Conservation (phyloP, 2,329 filamentous ascomycete genomes). For the Aspergillus sp. region DNA sequence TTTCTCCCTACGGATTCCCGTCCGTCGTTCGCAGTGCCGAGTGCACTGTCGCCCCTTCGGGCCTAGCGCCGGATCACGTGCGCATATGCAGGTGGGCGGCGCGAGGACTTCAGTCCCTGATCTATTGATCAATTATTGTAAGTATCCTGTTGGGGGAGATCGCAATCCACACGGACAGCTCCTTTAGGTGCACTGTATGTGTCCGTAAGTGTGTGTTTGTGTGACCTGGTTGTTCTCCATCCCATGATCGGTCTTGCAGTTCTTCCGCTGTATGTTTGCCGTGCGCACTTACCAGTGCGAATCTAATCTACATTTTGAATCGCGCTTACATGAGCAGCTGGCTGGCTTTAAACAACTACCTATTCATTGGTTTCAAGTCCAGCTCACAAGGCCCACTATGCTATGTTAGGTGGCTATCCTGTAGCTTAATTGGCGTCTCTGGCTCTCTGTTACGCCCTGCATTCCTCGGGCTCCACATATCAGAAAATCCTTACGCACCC, state of each 20-base stretch:
- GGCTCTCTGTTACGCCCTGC: background rate
- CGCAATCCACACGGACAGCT: background rate
- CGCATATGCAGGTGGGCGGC: background rate
- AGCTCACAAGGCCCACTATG: background rate
- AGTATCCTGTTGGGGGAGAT: background rate
- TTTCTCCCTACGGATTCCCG: slow-evolving; percentile 19
- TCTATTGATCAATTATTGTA: slow-evolving; percentile 2
- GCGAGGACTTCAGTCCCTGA: background rate
- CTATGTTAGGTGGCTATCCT: background rate
- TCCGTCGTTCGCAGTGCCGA: slow-evolving; percentile 23
- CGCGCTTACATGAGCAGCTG: background rate
- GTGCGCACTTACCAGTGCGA: background rate
- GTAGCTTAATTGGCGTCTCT: background rate
- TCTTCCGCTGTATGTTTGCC: background rate
- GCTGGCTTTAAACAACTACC: background rate
- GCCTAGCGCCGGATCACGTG: slow-evolving; percentile 25
- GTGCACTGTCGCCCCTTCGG: slow-evolving; percentile 17
- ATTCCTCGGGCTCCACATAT: background rate
- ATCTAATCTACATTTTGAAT: background rate
- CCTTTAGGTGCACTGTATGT: background rate
- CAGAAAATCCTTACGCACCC: background rate
- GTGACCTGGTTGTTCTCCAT: background rate
- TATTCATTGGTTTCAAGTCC: background rate
- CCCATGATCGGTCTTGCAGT: background rate
- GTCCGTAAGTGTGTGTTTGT: background rate